Conservation (phyloP, 805 yeast genomes). For the Yarrowia sp. region DNA sequence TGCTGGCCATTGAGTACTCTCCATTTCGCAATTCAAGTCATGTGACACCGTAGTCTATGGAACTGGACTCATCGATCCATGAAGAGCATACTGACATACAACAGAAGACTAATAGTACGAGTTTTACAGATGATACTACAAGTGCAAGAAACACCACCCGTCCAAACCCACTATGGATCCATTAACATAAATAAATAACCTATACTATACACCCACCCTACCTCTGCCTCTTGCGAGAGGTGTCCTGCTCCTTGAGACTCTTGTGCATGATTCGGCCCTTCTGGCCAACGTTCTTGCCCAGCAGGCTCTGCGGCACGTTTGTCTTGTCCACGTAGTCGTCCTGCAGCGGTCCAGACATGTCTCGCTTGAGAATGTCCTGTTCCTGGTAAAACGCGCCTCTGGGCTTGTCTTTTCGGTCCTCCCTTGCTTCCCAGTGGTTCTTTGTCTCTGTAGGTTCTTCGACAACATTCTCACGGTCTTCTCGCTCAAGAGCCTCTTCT, state of each 20-base stretch:
- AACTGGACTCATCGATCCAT: no score
- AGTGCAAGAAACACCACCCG: no score
- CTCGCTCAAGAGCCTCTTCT: slow-evolving; percentile 33
- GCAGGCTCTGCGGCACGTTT: slow-evolving; percentile 36
- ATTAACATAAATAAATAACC: no score
- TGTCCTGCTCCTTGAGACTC: slow-evolving; percentile 38
- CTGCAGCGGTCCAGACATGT: slow-evolving; percentile 25
- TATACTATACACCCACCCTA: not conserved
- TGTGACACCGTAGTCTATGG: no score
- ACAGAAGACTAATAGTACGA: no score
- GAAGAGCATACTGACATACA: no score
- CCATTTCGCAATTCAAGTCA: no score
- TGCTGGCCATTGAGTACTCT: no score
- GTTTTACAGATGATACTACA: no score
- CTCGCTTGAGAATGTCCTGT: slow-evolving; percentile 34
- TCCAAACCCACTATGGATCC: no score
- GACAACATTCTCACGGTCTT: slow-evolving; percentile 35
- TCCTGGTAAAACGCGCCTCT: slow-evolving; percentile 41
- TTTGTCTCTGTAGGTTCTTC: slow-evolving; percentile 27
- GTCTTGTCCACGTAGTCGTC: slow-evolving; percentile 38
- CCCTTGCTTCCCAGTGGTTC: slow-evolving; percentile 28
- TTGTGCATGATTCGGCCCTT: slow-evolving; percentile 37
- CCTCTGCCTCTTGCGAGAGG: slow-evolving; percentile 29
- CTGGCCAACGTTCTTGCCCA: slow-evolving; percentile 36
- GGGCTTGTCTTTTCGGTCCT: slow-evolving; percentile 31